Evolutionary conservation across 257 asterid species (phyloP).

Genomic region (Lycium barbarum): DNA sequence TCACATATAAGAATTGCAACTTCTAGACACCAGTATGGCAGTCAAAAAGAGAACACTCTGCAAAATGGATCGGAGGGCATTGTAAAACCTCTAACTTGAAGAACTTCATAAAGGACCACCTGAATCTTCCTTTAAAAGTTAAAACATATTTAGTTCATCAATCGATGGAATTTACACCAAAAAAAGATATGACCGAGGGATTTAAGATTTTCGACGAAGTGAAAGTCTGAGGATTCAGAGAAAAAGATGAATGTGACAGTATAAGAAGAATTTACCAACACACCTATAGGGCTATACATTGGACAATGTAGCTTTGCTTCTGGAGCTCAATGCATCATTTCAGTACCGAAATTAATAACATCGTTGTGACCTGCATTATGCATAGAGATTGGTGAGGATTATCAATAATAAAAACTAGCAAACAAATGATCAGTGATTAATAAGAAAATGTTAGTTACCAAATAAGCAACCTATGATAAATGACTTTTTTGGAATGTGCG

Average conservation of each 20-base stretch:
- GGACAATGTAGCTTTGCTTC: conserved; percentile 30
- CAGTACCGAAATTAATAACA: conserved; percentile 42
- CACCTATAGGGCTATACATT: conserved; percentile 9
- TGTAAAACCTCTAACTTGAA: not conserved
- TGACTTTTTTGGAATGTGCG: not conserved
- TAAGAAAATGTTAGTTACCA: too few species aligned
- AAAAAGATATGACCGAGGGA: not conserved
- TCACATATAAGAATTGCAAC: not conserved
- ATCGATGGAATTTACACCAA: conserved; percentile 4
- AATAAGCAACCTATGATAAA: conserved; percentile 5
- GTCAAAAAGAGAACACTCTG: not conserved
- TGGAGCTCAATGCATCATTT: conserved; percentile 37
- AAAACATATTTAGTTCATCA: not conserved
- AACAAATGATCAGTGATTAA: too few species aligned
- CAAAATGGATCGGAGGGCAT: not conserved
- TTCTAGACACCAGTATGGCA: not conserved
- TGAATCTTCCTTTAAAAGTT: not conserved
- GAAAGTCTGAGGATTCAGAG: conserved; percentile 7
- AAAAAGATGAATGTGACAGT: conserved; percentile 16
- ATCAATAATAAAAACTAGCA: conserved; percentile 11
- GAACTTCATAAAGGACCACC: not conserved
- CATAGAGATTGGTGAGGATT: conserved; percentile 32
- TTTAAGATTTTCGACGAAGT: not conserved
- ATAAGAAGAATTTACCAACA: conserved; percentile 32
- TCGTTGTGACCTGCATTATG: conserved; percentile 61